Evolutionary conservation across 2,329 filamentous ascomycete species (phyloP).

Genomic region (Botryotinia convoluta): DNA sequence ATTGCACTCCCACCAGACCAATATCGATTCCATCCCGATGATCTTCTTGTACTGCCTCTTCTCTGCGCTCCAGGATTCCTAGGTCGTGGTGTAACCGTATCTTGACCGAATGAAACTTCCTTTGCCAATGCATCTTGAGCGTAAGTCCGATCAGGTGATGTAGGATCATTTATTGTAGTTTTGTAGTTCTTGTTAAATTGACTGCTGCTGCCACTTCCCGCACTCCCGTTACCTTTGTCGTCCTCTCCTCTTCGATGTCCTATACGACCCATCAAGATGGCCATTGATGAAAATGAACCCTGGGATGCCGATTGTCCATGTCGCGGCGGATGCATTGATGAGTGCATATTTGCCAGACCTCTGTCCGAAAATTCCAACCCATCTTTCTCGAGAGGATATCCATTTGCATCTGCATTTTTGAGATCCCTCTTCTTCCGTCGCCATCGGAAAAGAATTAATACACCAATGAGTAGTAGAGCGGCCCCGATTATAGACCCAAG

Average conservation of each 20-base stretch:
- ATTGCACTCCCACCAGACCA: slow-evolving; percentile 71
- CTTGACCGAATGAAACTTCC: slow-evolving; percentile 39
- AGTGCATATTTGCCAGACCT: slow-evolving; percentile 41
- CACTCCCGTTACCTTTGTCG: slow-evolving; percentile 53
- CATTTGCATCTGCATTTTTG: slow-evolving; percentile 47
- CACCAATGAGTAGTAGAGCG: slow-evolving; percentile 46
- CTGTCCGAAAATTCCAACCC: slow-evolving; percentile 49
- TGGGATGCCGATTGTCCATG: slow-evolving; percentile 54
- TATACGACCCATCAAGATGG: slow-evolving; percentile 63
- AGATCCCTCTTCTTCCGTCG: slow-evolving; percentile 56
- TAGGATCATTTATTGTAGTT: slow-evolving; percentile 58
- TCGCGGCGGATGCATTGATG: slow-evolving; percentile 38
- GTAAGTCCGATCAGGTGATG: slow-evolving; percentile 44
- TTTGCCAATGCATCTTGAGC: slow-evolving; percentile 20
- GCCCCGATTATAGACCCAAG: slow-evolving; percentile 78
- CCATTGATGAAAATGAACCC: slow-evolving; percentile 61
- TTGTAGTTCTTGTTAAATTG: slow-evolving; percentile 63
- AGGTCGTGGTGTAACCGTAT: slow-evolving; percentile 24
- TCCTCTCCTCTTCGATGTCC: slow-evolving; percentile 45
- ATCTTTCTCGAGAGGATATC: slow-evolving; percentile 56
- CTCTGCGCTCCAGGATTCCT: slow-evolving; percentile 28
- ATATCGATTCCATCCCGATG: slow-evolving; percentile 74
- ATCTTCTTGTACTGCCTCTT: slow-evolving; percentile 50
- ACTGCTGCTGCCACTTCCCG: slow-evolving; percentile 55
- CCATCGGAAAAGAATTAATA: slow-evolving; percentile 67